Evolutionary conservation across 441 rosid species (phyloP).

Genomic region (Bruguiera hainesii): DNA sequence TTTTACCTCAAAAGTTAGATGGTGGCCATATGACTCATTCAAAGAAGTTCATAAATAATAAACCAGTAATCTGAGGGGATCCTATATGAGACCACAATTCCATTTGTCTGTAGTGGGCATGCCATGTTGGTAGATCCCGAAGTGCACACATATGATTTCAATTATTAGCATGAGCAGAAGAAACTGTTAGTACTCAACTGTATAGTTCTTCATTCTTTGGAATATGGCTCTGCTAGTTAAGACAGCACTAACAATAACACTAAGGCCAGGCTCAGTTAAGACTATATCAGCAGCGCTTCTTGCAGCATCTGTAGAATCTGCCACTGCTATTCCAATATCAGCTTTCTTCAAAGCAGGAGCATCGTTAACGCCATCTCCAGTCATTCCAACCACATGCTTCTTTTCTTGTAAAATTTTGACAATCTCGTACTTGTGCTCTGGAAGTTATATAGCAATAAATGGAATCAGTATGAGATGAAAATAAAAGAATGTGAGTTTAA

Average conservation of each 20-base stretch:
- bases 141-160: too few species aligned
- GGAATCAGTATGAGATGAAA: neutral
- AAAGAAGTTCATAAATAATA: too few species aligned
- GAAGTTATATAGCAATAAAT: constrained; percentile 13
- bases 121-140: too few species aligned
- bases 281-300: constrained; percentile 91
- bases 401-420: constrained; percentile 89
- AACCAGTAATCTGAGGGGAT: too few species aligned
- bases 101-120: too few species aligned
- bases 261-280: constrained; percentile 92
- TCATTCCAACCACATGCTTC: constrained; percentile 98
- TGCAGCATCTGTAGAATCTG: constrained; percentile 97
- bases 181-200: constrained; percentile 42
- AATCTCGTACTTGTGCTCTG: constrained; percentile 97
- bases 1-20: too few species aligned
- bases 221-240: constrained; percentile 97
- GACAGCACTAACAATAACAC: constrained; percentile 94
- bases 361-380: constrained; percentile 98
- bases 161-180: neutral
- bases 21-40: too few species aligned
- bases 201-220: constrained; percentile 96
- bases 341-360: constrained; percentile 97
- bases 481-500: neutral
- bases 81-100: too few species aligned
- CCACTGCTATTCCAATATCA: constrained; percentile 94